These are phyloP conservation scores for Saitozyma podzolica DNA, from an alignment of 768 basidiomycete species.

Conservation along the genomic window DNA sequence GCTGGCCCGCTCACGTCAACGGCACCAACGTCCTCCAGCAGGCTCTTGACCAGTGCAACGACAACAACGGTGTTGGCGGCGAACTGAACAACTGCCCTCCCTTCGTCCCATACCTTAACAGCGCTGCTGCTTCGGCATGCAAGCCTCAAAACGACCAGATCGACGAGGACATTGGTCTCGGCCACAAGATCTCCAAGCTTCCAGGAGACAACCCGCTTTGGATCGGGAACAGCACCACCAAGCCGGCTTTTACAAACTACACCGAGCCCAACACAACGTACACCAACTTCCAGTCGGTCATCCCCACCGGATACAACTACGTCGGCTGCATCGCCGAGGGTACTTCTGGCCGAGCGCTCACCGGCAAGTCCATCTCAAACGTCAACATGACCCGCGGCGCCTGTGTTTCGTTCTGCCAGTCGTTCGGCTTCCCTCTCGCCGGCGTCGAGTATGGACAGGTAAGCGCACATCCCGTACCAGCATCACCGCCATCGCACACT, in stretches of 20 bases:
- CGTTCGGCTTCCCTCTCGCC: conserved; percentile 41
- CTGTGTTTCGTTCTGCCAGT: conserved; percentile 34
- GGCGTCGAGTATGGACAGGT: conserved; percentile 46
- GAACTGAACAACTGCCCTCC: conserved; percentile 44
- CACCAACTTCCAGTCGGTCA: conserved; percentile 31
- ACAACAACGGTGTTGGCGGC: conserved; percentile 49
- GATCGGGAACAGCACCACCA: conserved; percentile 37
- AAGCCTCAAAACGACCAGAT: conserved; percentile 44
- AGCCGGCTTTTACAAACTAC: conserved; percentile 39
- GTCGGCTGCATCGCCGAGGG: conserved; percentile 52
- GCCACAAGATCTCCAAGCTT: conserved; percentile 30
- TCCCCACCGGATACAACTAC: conserved; percentile 43
- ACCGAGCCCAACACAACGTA: conserved; percentile 24
- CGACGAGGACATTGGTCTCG: conserved; percentile 49
- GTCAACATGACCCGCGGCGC: conserved; percentile 47
- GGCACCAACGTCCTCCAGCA: conserved; percentile 51
- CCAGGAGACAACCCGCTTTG: conserved; percentile 52
- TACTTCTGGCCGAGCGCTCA: conserved; percentile 43
- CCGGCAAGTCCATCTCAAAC: conserved; percentile 28
- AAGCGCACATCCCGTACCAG: neutral
- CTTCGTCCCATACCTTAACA: conserved; percentile 50
- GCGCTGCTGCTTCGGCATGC: conserved; percentile 34
- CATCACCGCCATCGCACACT: too few species aligned
- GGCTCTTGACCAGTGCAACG: conserved; percentile 48
- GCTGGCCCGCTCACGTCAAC: conserved; percentile 50